A percentile compares a stretch with the other conserved stretches of the same genome.
Conservation (phyloP, 2,329 filamentous ascomycete species). For the Zymoseptoria ardabiliae region DNA sequence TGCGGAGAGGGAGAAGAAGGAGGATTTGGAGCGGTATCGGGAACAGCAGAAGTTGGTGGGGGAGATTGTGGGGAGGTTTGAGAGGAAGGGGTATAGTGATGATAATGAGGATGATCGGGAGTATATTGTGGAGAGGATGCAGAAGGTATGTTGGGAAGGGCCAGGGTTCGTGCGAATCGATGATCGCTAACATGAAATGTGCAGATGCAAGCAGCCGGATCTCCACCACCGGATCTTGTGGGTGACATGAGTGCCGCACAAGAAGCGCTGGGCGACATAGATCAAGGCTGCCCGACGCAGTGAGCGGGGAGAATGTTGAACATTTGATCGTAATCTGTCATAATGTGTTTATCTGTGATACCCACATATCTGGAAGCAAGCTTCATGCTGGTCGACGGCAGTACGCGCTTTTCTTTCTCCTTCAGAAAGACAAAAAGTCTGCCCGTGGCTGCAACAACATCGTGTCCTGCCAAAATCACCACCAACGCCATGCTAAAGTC, state of each 20-base stretch:
- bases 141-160: conserved; percentile 60
- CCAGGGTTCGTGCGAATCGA: background rate
- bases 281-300: conserved; percentile 57
- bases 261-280: conserved; percentile 52
- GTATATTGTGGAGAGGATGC: conserved; percentile 95
- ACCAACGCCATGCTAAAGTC: conserved; percentile 25
- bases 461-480: background rate
- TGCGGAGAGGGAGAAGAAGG: conserved; percentile 53
- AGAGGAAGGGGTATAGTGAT: conserved; percentile 73
- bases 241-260: conserved; percentile 82
- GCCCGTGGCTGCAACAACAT: background rate
- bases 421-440: too few relatives aligned
- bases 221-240: conserved; percentile 82
- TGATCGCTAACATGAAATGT: conserved; percentile 7
- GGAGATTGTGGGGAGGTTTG: conserved; percentile 86
- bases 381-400: background rate
- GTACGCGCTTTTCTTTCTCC: too few relatives aligned
- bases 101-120: conserved; percentile 73
- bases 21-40: conserved; percentile 72
- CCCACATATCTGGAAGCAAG: conserved; percentile 8
- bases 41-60: conserved; percentile 71
- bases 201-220: conserved; percentile 96
- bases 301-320: conserved; percentile 24
- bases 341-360: conserved; percentile 22
- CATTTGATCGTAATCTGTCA: conserved; percentile 1